phyloP scores from a whole-genome alignment of 2,329 filamentous ascomycete species.

The Colletotrichum coccodes region DNA sequence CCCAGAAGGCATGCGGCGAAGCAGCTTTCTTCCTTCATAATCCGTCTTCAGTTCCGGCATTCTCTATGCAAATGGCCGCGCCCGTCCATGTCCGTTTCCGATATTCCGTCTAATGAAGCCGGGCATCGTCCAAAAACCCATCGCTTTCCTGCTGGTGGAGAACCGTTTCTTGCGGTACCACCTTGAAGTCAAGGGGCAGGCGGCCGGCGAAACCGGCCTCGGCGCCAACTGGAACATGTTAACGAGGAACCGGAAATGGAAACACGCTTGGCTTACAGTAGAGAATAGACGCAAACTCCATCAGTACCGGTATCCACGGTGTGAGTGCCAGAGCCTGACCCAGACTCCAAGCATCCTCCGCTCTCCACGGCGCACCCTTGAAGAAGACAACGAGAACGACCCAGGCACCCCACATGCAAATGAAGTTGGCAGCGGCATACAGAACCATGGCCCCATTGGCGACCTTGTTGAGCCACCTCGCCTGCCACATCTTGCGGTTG shows the following conservation, averaged over 20 bases:
- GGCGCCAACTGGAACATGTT: background rate
- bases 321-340: constrained; percentile 22
- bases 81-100: background rate
- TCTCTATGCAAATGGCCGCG: background rate
- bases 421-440: constrained; percentile 20
- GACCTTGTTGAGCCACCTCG: constrained; percentile 4
- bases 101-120: no score
- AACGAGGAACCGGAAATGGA: background rate
- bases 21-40: no score
- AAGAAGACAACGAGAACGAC: constrained; percentile 9
- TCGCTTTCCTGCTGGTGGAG: constrained; percentile 8
- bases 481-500: constrained; percentile 27
- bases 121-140: background rate
- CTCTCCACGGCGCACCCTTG: background rate
- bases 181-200: constrained; percentile 8
- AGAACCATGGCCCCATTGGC: background rate
- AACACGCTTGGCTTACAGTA: background rate
- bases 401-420: constrained; percentile 28
- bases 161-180: background rate
- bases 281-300: constrained; percentile 1
- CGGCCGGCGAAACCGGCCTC: constrained; percentile 10
- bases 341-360: constrained; percentile 10
- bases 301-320: constrained; percentile 12
- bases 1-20: no score
- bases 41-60: no score